Conservation (phyloP, 2,329 filamentous ascomycete species). For the Malbranchea zuffiana region DNA sequence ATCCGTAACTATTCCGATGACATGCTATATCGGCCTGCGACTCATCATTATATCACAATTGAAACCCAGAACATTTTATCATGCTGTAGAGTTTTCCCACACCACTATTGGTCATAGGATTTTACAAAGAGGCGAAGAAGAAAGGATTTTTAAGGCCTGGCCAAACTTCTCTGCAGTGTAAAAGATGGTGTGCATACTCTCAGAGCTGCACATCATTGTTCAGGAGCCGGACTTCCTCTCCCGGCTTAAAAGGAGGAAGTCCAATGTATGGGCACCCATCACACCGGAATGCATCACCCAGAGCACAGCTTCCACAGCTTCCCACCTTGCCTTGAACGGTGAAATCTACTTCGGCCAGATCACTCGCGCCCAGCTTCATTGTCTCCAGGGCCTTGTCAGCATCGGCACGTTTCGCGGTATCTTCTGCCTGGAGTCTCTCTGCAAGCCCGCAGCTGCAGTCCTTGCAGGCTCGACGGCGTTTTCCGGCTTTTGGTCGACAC, state of each 20-base stretch:
- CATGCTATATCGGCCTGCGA: no score
- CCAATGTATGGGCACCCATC: slow-evolving; percentile 74
- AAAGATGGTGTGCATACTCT: no score
- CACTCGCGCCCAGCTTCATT: slow-evolving; percentile 59
- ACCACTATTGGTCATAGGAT: no score
- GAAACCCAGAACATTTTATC: no score
- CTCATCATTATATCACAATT: no score
- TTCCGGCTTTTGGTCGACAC: slow-evolving; percentile 76
- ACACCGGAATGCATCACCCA: slow-evolving; percentile 81
- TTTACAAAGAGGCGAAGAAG: no score
- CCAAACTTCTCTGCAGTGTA: background rate
- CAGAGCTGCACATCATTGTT: slow-evolving; percentile 78
- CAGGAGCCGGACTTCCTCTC: slow-evolving; percentile 80
- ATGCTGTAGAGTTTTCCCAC: no score
- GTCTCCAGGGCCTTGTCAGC: slow-evolving; percentile 49
- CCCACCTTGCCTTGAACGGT: slow-evolving; percentile 96
- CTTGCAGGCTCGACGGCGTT: slow-evolving; percentile 88
- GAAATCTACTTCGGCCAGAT: slow-evolving; percentile 86
- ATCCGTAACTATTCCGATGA: no score
- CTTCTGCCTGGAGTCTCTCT: slow-evolving; percentile 75
- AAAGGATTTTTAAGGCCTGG: no score
- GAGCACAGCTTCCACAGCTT: slow-evolving; percentile 83
- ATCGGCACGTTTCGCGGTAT: slow-evolving; percentile 53
- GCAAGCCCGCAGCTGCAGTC: slow-evolving; percentile 94
- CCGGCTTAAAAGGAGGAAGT: slow-evolving; percentile 90